Evolutionary conservation across 139 green algal species (phyloP), one percentile per base, ranked within the genome.

Genomic region (Deuterostichococcus epilithicus): DNA sequence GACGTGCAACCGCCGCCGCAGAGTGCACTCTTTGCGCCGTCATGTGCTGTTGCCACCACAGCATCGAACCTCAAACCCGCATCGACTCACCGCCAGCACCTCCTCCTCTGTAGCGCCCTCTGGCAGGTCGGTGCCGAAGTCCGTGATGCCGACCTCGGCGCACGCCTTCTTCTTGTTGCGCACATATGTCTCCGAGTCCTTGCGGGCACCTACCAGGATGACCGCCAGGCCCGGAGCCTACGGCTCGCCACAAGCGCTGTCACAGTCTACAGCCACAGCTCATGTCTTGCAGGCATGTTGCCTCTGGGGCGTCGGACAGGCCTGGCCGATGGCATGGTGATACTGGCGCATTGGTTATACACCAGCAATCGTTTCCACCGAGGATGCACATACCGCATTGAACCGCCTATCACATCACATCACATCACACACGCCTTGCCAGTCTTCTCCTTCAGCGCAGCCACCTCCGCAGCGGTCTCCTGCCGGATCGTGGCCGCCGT

Each of bases 181-280:
- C 22, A 99, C 96, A 80, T 99, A 99, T 0, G 96, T 99, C 79
- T 98, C 87, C 28, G 91, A 97, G 84, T 99, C 96, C 75, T 97
- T 97, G 68, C 96, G 87, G 69, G 92, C 85, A 13, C 96, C 96
- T 13, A 99, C 96, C 15, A 99, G 89, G 0, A 99, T 92, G 1
- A 99, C 96, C 13, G 96, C 96, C 45, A 99, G 85, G 6, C 96
- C 96, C 30, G 96, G 95, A 0, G 90, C 86, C 89, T 95, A 83
- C 30, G 70, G 2, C 39, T 15, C 25, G 28, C 10, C 30, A 74
- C 8, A 37, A 5, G 26, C 35, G 18, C n/a, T 72, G 33, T 72
- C 67, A 22, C 65, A 33, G 34, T 25, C 65, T 23, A 23, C 1
- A 67, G 58, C 58, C 1, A 1, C 30, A 70, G 13, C 3, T 73